Conservation (phyloP, 1,139 yeast genomes). For the Lipomyces yarrowii region DNA sequence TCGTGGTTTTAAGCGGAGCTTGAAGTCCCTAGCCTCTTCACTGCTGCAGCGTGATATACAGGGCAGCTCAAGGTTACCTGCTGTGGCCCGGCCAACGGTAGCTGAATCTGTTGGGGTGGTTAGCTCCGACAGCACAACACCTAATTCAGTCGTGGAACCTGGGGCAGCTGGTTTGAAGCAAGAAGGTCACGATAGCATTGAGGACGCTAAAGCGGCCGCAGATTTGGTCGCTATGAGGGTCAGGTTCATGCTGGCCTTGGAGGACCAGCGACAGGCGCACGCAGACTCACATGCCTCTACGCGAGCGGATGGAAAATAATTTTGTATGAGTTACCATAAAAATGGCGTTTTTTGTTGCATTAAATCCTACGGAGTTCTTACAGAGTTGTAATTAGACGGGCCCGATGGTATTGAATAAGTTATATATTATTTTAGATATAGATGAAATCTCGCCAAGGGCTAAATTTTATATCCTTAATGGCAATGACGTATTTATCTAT, state of each 20-base stretch:
- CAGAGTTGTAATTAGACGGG: neutral
- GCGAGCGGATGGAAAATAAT: neutral
- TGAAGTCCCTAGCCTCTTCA: slow-evolving; percentile 63
- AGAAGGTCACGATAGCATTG: slow-evolving; percentile 80
- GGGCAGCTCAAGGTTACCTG: slow-evolving; percentile 33
- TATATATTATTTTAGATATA: neutral
- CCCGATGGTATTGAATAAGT: neutral
- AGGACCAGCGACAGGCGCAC: neutral
- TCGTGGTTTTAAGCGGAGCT: slow-evolving; percentile 27
- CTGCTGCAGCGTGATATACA: slow-evolving; percentile 66
- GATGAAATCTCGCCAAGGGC: neutral
- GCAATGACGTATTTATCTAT: neutral
- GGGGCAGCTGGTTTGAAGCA: slow-evolving; percentile 14
- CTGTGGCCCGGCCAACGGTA: neutral
- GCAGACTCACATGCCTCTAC: neutral
- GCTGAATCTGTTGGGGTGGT: neutral
- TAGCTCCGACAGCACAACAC: neutral
- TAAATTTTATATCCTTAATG: neutral
- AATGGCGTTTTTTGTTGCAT: neutral
- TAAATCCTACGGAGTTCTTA: neutral
- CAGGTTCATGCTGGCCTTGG: neutral
- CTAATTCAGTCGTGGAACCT: neutral
- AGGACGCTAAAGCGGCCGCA: slow-evolving; percentile 81
- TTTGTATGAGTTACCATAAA: neutral
- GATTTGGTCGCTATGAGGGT: slow-evolving; percentile 55